Percentiles rank a stretch among this genome's conserved stretches.
phyloP scores from a whole-genome alignment of 352 stramenopile genomes.

The Globisporangium yorkense region DNA sequence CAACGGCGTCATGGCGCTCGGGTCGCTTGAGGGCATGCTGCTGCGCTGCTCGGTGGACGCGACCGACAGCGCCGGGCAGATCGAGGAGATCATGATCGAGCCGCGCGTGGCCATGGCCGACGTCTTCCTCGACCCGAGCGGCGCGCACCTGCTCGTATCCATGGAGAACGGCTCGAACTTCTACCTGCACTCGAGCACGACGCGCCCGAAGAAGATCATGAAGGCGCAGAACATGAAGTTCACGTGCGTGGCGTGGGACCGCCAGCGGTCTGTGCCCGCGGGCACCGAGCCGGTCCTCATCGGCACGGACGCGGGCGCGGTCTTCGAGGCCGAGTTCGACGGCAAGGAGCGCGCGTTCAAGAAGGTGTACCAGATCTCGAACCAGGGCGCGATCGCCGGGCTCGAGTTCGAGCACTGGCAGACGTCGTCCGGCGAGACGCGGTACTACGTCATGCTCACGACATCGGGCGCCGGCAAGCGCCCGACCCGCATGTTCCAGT shows the following conservation, averaged over 20 bases:
- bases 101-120: slow-evolving; percentile 75
- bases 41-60: slow-evolving; percentile 73
- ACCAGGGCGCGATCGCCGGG: slow-evolving; percentile 77
- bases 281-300: slow-evolving; percentile 67
- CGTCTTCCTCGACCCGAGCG: slow-evolving; percentile 80
- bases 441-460: slow-evolving; percentile 79
- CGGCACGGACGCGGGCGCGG: slow-evolving; percentile 67
- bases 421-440: slow-evolving; percentile 39
- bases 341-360: slow-evolving; percentile 84
- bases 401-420: slow-evolving; percentile 82
- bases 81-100: slow-evolving; percentile 90
- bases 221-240: slow-evolving; percentile 77
- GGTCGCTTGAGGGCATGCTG: slow-evolving; percentile 76
- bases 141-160: slow-evolving; percentile 71
- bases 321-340: slow-evolving; percentile 84
- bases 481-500: slow-evolving; percentile 90
- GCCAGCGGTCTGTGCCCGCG: slow-evolving; percentile 57
- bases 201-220: slow-evolving; percentile 81
- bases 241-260: slow-evolving; percentile 78
- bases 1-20: slow-evolving; percentile 78
- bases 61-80: slow-evolving; percentile 57
- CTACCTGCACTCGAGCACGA: slow-evolving; percentile 71
- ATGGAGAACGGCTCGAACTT: slow-evolving; percentile 89
- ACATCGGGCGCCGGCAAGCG: slow-evolving; percentile 81
- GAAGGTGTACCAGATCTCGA: slow-evolving; percentile 87